Conservation (phyloP, 2,329 filamentous ascomycete genomes). For the Diaporthe sp. region DNA sequence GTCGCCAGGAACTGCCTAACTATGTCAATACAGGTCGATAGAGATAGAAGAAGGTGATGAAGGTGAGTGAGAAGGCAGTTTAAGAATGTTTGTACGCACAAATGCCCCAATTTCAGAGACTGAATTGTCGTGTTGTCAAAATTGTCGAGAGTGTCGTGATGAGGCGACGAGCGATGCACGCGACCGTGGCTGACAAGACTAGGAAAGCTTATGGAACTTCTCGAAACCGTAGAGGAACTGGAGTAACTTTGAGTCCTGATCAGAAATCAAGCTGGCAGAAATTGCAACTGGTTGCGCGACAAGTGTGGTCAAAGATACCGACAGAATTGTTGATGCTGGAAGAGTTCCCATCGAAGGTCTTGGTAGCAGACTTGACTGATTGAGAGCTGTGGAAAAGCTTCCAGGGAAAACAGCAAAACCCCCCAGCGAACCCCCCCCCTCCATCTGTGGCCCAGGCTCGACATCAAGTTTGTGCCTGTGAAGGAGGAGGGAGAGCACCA, state of each 20-base stretch:
- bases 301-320: background rate
- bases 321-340: background rate
- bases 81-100: too few relatives aligned
- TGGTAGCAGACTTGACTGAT: background rate
- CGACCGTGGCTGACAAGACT: too few relatives aligned
- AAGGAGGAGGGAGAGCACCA: slow-evolving; percentile 8
- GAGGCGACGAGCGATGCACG: background rate
- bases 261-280: background rate
- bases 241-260: background rate
- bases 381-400: background rate
- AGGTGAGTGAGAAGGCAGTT: background rate
- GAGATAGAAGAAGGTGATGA: background rate
- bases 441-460: background rate
- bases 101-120: background rate
- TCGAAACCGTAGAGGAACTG: background rate
- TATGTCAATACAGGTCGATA: background rate
- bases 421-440: background rate
- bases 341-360: background rate
- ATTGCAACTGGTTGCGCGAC: background rate
- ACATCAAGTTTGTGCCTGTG: background rate
- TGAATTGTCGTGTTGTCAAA: background rate
- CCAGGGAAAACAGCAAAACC: background rate
- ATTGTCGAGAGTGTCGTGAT: background rate
- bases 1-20: background rate
- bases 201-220: background rate